Conservation (phyloP, 2,329 filamentous ascomycete genomes). For the Graphilbum sp. region DNA sequence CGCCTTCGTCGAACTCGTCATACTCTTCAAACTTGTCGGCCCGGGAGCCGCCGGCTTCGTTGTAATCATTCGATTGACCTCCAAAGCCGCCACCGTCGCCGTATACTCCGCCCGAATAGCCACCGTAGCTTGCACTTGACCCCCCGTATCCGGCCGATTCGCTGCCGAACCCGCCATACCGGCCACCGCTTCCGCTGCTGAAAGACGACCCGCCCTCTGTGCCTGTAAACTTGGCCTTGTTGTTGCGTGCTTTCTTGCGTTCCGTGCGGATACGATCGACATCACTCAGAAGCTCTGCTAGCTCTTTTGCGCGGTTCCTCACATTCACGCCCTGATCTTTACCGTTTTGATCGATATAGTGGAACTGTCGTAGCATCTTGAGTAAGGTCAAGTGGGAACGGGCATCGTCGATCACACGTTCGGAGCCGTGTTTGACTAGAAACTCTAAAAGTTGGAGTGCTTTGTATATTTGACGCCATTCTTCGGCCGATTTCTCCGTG, state of each 20-base stretch:
- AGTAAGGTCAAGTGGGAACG: conserved; percentile 86
- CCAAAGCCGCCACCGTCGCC: conserved; percentile 94
- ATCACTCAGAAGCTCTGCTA: conserved; percentile 83
- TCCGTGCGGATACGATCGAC: conserved; percentile 71
- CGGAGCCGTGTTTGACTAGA: conserved; percentile 93
- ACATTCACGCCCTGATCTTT: conserved; percentile 98
- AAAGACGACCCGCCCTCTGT: conserved; percentile 58
- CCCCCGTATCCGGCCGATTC: conserved; percentile 50
- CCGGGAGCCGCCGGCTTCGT: conserved; percentile 29
- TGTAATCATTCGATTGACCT: conserved; percentile 57
- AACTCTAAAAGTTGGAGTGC: conserved; percentile 87
- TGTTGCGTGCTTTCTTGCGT: conserved; percentile 78
- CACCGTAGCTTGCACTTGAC: conserved; percentile 32
- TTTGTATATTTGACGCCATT: conserved; percentile 99
- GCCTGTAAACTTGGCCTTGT: conserved; percentile 88
- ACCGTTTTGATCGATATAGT: conserved; percentile 89
- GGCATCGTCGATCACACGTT: conserved; percentile 93
- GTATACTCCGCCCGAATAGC: conserved; percentile 60
- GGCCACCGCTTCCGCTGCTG: conserved; percentile 27
- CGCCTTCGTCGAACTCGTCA: conserved; percentile 80
- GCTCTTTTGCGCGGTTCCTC: conserved; percentile 86
- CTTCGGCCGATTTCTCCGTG: conserved; percentile 93
- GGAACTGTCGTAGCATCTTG: conserved; percentile 97
- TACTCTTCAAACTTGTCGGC: conserved; percentile 87
- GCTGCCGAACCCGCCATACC: conserved; percentile 86